Percentiles rank a stretch among this genome's conserved stretches.
Evolutionary conservation across 768 basidiomycete genomes (phyloP).

Genomic region (Boletellus sp.): DNA sequence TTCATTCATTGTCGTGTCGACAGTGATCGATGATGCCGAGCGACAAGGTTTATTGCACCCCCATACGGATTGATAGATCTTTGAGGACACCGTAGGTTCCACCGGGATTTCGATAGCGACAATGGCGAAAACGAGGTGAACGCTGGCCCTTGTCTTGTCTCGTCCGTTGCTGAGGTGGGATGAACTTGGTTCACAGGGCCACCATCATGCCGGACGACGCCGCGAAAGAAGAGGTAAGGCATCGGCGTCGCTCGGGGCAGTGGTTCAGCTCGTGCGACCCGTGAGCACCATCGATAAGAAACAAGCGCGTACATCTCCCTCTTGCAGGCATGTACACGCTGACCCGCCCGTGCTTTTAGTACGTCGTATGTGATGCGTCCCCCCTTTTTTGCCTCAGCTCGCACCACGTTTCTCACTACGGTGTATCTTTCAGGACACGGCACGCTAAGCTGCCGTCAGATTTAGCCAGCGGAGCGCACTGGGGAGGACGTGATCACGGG

Average conservation of each 20-base stretch:
- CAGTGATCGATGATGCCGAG: conserved; percentile 96
- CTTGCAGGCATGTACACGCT: background rate
- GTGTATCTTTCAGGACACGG: conserved; percentile 65
- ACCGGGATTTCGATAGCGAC: conserved; percentile 97
- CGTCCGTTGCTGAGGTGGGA: background rate
- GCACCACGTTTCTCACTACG: background rate
- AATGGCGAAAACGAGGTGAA: conserved; percentile 80
- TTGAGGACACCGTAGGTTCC: conserved; percentile 95
- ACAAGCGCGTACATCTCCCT: conserved; percentile 50
- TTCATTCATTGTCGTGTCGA: too few species aligned
- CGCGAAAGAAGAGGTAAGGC: conserved; percentile 87
- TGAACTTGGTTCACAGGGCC: conserved; percentile 47
- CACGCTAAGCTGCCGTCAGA: conserved; percentile 68
- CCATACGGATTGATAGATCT: conserved; percentile 86
- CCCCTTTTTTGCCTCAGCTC: background rate
- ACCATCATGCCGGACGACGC: conserved; percentile 91
- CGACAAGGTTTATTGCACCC: conserved; percentile 76
- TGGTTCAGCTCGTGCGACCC: conserved; percentile 85
- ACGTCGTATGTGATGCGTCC: conserved; percentile 50
- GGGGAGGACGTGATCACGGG: conserved; percentile 20
- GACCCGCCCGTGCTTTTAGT: conserved; percentile 35
- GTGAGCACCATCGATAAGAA: conserved; percentile 97
- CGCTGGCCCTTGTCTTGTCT: background rate
- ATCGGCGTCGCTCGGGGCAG: conserved; percentile 77
- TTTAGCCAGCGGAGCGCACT: conserved; percentile 53